These are phyloP conservation scores for Pestalotiopsis sp. DNA, from an alignment of 2,329 filamentous ascomycete genomes.

Conservation along the genomic window DNA sequence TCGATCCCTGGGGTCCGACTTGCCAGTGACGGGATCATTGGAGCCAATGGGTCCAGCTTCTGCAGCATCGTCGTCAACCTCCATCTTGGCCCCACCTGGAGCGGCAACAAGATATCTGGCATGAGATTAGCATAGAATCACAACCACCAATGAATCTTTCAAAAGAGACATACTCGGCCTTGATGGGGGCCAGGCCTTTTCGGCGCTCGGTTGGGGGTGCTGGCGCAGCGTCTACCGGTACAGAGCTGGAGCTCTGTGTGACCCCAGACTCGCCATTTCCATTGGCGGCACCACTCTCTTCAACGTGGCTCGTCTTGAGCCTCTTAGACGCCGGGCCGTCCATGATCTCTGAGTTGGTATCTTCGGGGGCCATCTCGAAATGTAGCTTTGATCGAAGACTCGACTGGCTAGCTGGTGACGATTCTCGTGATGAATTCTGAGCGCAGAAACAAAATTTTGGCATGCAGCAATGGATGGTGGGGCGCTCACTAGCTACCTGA, in stretches of 20 bases:
- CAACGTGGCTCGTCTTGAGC: neutral
- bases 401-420: neutral
- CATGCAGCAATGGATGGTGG: neutral
- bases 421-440: neutral
- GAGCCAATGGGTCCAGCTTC: slow-evolving; percentile 56
- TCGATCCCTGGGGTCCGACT: slow-evolving; percentile 30
- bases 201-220: slow-evolving; percentile 21
- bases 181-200: slow-evolving; percentile 37
- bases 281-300: neutral
- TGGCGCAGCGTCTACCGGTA: neutral
- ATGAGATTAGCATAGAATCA: neutral
- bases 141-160: neutral
- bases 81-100: slow-evolving; percentile 26
- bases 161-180: slow-evolving; percentile 36
- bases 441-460: neutral
- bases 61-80: slow-evolving; percentile 60
- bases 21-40: slow-evolving; percentile 59
- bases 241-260: neutral
- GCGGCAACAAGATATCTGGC: slow-evolving; percentile 35
- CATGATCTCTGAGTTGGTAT: neutral
- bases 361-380: neutral
- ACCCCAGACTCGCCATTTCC: neutral
- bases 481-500: neutral
- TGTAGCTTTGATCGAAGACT: neutral
- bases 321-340: slow-evolving; percentile 11